Evolutionary conservation across 257 asterid genomes (phyloP).

Genomic region (Cruciata laevipes): DNA sequence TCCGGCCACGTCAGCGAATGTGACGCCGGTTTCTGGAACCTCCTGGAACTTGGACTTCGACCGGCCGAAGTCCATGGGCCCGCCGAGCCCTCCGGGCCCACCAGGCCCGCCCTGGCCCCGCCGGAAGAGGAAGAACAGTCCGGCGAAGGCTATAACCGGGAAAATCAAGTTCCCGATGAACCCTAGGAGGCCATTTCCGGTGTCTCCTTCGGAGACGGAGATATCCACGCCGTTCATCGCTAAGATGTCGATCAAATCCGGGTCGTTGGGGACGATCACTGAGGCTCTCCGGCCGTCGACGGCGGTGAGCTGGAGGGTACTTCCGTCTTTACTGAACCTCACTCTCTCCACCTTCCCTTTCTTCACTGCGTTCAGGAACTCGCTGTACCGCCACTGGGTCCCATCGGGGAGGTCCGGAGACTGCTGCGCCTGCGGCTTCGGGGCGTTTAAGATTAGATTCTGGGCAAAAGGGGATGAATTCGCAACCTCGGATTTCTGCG

Average conservation of each 20-base stretch:
- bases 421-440: slow-evolving; percentile 64
- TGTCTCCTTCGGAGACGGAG: slow-evolving; percentile 86
- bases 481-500: slow-evolving; percentile 41
- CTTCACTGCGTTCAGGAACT: slow-evolving; percentile 86
- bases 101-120: slow-evolving; percentile 98
- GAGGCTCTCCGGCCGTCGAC: slow-evolving; percentile 81
- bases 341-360: slow-evolving; percentile 96
- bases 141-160: slow-evolving; percentile 74
- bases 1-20: slow-evolving; percentile 92
- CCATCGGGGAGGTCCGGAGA: slow-evolving; percentile 78
- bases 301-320: slow-evolving; percentile 83
- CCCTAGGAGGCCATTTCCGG: slow-evolving; percentile 70
- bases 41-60: slow-evolving; percentile 96
- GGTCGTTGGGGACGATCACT: slow-evolving; percentile 88
- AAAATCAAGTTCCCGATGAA: slow-evolving; percentile 76
- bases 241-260: slow-evolving; percentile 80
- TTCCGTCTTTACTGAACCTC: slow-evolving; percentile 85
- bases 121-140: slow-evolving; percentile 71
- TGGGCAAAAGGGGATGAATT: slow-evolving; percentile 53
- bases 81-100: slow-evolving; percentile 95
- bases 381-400: slow-evolving; percentile 90
- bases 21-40: slow-evolving; percentile 91
- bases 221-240: slow-evolving; percentile 98
- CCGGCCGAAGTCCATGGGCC: slow-evolving; percentile 97
- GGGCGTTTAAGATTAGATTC: slow-evolving; percentile 66